These are phyloP conservation scores for Aspergillus ostianus DNA, from an alignment of 495 filamentous ascomycete species.

Conservation along the genomic window DNA sequence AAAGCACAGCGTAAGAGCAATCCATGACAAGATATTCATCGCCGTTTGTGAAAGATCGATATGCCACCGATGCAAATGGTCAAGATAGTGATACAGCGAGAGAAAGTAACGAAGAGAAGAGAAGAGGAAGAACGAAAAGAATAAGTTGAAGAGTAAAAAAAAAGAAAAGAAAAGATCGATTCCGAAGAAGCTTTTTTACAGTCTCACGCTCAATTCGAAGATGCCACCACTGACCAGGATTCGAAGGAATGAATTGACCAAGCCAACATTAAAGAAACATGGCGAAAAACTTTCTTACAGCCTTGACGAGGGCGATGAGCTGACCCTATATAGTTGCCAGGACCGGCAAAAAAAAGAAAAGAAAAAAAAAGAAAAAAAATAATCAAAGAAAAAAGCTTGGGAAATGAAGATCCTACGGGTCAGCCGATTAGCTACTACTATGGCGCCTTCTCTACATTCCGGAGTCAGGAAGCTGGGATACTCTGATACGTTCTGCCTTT, in stretches of 20 bases:
- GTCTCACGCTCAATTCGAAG: neutral
- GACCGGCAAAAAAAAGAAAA: slow-evolving; percentile 4
- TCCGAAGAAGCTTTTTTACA: slow-evolving; percentile 4
- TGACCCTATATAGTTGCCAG: neutral
- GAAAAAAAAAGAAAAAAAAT: slow-evolving; percentile 10
- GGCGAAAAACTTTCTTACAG: neutral
- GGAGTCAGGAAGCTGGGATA: slow-evolving; percentile 21
- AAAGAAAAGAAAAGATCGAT: slow-evolving; percentile 9
- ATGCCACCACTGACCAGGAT: neutral
- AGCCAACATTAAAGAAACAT: neutral
- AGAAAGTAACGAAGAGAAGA: neutral
- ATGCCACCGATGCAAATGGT: neutral
- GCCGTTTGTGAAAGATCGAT: slow-evolving; percentile 16
- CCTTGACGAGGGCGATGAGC: neutral
- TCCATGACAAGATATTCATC: slow-evolving; percentile 39
- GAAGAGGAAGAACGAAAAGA: neutral
- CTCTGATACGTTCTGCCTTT: slow-evolving; percentile 28
- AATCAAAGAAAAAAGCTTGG: slow-evolving; percentile 14
- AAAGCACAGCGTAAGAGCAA: slow-evolving; percentile 36
- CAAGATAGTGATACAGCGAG: neutral
- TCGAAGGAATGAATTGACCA: neutral
- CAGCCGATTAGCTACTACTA: slow-evolving; percentile 30
- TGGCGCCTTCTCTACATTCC: slow-evolving; percentile 21
- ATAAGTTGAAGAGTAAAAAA: neutral
- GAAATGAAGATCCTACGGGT: slow-evolving; percentile 26